phyloP scores from a whole-genome alignment of 2,329 filamentous ascomycete species.

The Diaporthe sp. region DNA sequence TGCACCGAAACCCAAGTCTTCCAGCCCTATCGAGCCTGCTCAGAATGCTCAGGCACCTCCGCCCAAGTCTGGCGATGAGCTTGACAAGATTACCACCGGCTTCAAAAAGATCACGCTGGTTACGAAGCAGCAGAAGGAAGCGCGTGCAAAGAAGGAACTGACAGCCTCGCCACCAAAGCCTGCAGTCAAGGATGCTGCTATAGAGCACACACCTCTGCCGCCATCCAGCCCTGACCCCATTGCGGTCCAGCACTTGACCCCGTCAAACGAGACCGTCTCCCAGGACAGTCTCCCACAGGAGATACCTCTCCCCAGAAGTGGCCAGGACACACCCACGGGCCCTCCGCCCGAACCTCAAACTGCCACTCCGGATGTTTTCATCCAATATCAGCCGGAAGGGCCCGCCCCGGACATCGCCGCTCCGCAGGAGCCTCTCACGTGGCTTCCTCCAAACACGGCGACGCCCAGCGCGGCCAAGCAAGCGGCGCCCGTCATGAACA shows the following conservation, averaged over 20 bases:
- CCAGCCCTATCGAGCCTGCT: slow-evolving; percentile 21
- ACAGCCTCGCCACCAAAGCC: slow-evolving; percentile 33
- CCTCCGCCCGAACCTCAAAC: slow-evolving; percentile 33
- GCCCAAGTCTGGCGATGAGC: slow-evolving; percentile 52
- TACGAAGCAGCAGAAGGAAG: slow-evolving; percentile 71
- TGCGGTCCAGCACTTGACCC: slow-evolving; percentile 2
- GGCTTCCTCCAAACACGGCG: slow-evolving; percentile 64
- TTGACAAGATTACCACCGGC: slow-evolving; percentile 69
- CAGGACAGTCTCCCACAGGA: slow-evolving; percentile 9
- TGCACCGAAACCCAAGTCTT: slow-evolving; percentile 34
- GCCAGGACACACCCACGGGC: slow-evolving; percentile 7
- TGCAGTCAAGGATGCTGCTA: background rate
- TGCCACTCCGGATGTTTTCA: slow-evolving; percentile 58
- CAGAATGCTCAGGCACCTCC: slow-evolving; percentile 16
- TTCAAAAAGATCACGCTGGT: slow-evolving; percentile 75
- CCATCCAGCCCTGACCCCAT: slow-evolving; percentile 40
- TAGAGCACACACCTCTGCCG: background rate
- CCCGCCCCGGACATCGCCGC: slow-evolving; percentile 56
- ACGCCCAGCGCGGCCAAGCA: slow-evolving; percentile 47
- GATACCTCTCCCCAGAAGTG: background rate
- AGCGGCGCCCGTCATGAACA: background rate
- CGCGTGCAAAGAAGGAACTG: slow-evolving; percentile 53
- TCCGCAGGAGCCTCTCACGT: slow-evolving; percentile 60
- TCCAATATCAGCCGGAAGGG: slow-evolving; percentile 70
- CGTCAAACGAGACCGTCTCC: slow-evolving; percentile 39